Evolutionary conservation across 2,329 filamentous ascomycete species (phyloP).

Genomic region (Monosporascus sp.): DNA sequence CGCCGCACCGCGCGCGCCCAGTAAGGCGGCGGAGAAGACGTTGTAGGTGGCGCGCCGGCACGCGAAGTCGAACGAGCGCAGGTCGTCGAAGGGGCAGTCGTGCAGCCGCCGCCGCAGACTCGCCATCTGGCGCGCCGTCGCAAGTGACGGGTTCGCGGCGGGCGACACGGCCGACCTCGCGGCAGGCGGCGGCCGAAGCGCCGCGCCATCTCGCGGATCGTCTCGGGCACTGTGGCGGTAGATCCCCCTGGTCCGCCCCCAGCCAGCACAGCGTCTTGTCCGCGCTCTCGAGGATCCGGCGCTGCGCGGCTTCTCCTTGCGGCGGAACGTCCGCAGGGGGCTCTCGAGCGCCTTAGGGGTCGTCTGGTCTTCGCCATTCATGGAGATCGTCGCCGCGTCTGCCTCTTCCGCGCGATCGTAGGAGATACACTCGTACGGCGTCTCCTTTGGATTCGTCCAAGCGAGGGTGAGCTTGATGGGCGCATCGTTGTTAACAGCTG

Average conservation of each 20-base stretch:
- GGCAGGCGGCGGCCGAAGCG: constrained; percentile 8
- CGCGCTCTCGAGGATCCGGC: constrained; percentile 12
- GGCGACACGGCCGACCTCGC: constrained; percentile 5
- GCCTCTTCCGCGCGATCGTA: constrained; percentile 11
- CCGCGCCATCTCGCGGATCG: constrained; percentile 12
- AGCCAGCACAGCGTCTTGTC: constrained; percentile 21
- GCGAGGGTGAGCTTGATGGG: constrained; percentile 14
- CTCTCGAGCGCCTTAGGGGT: constrained; percentile 12
- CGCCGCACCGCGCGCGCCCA: constrained; percentile 12
- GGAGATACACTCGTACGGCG: constrained; percentile 19
- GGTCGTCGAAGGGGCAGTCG: constrained; percentile 7
- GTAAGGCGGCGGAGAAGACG: constrained; percentile 15
- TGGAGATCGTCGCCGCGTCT: constrained; percentile 3
- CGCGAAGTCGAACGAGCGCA: constrained; percentile 15
- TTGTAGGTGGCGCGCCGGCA: constrained; percentile 11
- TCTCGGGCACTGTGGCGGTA: constrained; percentile 12
- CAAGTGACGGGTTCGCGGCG: background rate
- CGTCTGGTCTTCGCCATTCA: constrained; percentile 9
- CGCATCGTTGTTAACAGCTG: constrained; percentile 7
- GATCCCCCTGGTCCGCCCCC: constrained; percentile 7
- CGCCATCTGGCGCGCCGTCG: constrained; percentile 7
- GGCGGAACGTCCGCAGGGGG: constrained; percentile 16
- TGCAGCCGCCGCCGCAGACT: constrained; percentile 3
- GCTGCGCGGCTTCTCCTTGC: constrained; percentile 13
- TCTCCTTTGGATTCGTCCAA: constrained; percentile 9